Conservation (phyloP, 306 rosid species). For the Acacia crassicarpa region DNA sequence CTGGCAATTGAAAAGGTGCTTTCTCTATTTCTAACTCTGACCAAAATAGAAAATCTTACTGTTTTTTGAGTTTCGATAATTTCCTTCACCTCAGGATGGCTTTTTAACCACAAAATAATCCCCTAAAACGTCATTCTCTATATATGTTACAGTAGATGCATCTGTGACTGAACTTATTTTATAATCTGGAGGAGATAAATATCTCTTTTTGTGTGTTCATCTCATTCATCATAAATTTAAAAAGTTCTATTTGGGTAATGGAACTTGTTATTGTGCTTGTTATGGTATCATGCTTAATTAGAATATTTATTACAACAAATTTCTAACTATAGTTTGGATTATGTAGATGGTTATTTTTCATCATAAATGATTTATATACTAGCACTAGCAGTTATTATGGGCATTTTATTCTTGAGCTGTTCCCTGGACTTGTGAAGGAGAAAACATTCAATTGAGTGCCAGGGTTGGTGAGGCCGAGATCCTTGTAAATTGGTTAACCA, state of each 20-base stretch:
- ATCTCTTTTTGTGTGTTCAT: slow-evolving; percentile 11
- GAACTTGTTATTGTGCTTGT: slow-evolving; percentile 5
- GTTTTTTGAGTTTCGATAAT: background rate
- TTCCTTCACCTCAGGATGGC: background rate
- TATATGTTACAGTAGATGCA: background rate
- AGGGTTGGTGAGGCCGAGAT: no score
- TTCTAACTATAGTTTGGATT: background rate
- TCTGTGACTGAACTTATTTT: background rate
- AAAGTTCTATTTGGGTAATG: slow-evolving; percentile 12
- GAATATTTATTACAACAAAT: background rate
- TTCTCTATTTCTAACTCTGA: background rate
- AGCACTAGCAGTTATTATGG: no score
- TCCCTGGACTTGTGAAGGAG: no score
- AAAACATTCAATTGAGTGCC: no score
- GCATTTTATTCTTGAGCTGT: no score
- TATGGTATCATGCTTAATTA: slow-evolving; percentile 15
- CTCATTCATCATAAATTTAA: background rate
- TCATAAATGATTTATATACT: no score
- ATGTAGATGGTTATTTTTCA: no score
- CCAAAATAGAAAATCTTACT: background rate
- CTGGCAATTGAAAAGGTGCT: background rate
- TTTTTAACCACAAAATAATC: background rate
- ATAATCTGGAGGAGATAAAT: background rate
- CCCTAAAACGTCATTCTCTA: background rate
- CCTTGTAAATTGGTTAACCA: no score